Base-by-base conservation (phyloP, 2,329 filamentous ascomycete species). In the Penicillium sp. region DNA sequence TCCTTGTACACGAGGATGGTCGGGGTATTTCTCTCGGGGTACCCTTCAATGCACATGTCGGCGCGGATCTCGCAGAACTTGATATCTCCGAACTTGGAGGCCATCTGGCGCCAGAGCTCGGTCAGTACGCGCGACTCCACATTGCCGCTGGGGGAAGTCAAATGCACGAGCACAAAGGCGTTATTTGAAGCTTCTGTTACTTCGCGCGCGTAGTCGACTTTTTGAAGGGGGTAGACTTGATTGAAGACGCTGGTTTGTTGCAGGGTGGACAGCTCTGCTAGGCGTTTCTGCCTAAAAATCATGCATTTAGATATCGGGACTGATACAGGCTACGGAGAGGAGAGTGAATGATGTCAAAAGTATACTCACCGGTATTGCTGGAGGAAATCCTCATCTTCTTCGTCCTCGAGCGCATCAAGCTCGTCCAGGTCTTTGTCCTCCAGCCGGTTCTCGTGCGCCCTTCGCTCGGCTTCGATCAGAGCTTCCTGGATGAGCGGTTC, bases 11-110 rank as follows among this genome's bases (percentile, higher is more conserved):
- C 81, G 53, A 98, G 66, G 33, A 98, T 89, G 0, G 93, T 98
- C 1, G 93, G 93, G 49, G 90, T 95, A 67, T 98, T 98, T 48
- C 81, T 80, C 62, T 97, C 93, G 1, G 93, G 93, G 68, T 98
- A 98, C 36, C 89, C 89, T 67, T 97, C 93, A 59, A 98, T 96
- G 49, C 93, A 95, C 73, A 96, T 82, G 64, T 89, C 84, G 5
- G 85, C 93, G 58, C 85, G 81, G 58, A 98, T 97, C 73, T 97
- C 88, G 68, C 91, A 97, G 71, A 98, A 98, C 72, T 98, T 98
- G 68, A 98, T 76, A 56, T 98, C 91, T 18, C 90, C 89, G 64
- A 90, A 98, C 62, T 91, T 89, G 50, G 71, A 73, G 1, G 93
- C 91, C 36, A 93, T 79, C 62, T 90, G 83, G 33, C 85, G 78